phyloP scores from a whole-genome alignment of 139 green algal genomes.

The Closterium sp. region DNA sequence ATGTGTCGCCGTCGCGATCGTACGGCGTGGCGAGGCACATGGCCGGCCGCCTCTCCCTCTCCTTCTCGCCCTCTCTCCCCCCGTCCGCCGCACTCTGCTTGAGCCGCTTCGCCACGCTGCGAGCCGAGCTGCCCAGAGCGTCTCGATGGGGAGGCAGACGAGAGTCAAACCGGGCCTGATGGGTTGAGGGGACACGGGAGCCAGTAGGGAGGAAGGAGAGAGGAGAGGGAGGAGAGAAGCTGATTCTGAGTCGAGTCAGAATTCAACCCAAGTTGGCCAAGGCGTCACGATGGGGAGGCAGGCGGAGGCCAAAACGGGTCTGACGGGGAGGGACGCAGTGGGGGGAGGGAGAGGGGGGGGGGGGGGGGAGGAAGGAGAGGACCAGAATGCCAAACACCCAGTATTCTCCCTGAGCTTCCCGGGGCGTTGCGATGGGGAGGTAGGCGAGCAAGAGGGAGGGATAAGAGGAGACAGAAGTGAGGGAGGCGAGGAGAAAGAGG shows the following conservation, averaged over 20 bases:
- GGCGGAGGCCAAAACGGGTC: too few relatives aligned
- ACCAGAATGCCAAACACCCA: too few relatives aligned
- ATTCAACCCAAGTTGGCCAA: background rate
- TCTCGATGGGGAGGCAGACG: background rate
- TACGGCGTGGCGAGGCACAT: constrained; percentile 45
- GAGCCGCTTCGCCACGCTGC: background rate
- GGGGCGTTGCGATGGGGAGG: too few relatives aligned
- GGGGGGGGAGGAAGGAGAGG: too few relatives aligned
- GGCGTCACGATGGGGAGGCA: too few relatives aligned
- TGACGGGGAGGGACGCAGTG: too few relatives aligned
- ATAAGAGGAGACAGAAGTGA: too few relatives aligned
- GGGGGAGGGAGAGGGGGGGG: too few relatives aligned
- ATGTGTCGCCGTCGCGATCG: constrained; percentile 27
- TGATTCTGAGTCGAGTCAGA: too few relatives aligned
- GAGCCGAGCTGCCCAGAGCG: background rate
- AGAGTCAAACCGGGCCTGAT: background rate
- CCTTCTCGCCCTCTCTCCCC: background rate
- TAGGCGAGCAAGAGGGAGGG: too few relatives aligned
- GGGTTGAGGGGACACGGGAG: background rate
- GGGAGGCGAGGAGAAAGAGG: too few relatives aligned
- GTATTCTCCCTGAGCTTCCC: too few relatives aligned
- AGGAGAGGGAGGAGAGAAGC: background rate
- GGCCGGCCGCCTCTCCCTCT: constrained; percentile 12
- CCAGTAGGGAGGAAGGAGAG: background rate
- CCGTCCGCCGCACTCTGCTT: background rate